Percentiles rank a stretch among this genome's conserved stretches.
Evolutionary conservation across 2,329 filamentous ascomycete species (phyloP).

Genomic region (Aspergillus latus): DNA sequence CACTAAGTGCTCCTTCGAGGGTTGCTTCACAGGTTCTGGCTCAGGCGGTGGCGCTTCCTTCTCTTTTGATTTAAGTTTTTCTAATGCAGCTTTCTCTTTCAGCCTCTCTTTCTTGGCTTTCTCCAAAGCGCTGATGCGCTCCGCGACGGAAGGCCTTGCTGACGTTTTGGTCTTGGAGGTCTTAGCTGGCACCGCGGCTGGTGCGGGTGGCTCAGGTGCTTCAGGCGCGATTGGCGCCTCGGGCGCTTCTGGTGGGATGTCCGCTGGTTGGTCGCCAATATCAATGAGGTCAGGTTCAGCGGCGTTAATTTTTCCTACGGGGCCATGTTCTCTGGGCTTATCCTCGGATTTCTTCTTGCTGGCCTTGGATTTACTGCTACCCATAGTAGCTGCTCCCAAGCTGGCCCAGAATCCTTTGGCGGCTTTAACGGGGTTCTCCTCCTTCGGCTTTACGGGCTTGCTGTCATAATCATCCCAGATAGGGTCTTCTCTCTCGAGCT

Average conservation of each 20-base stretch:
- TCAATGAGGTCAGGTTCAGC: conserved; percentile 34
- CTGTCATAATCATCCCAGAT: conserved; percentile 40
- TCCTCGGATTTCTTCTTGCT: conserved; percentile 50
- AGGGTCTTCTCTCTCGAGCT: conserved; percentile 35
- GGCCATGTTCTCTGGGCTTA: conserved; percentile 45
- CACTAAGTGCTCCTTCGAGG: conserved; percentile 17
- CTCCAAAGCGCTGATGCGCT: conserved; percentile 54
- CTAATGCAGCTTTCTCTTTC: conserved; percentile 33
- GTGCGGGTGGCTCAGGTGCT: conserved; percentile 37
- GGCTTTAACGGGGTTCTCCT: conserved; percentile 42
- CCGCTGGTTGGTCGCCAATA: conserved; percentile 33
- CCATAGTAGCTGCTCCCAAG: conserved; percentile 39
- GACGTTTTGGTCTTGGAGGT: conserved; percentile 43
- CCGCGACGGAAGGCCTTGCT: conserved; percentile 50
- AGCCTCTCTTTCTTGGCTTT: conserved; percentile 40
- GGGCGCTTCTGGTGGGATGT: conserved; percentile 15
- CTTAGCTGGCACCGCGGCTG: conserved; percentile 44
- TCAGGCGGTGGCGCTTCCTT: conserved; percentile 19
- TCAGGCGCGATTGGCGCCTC: conserved; percentile 34
- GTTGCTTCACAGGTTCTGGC: conserved; percentile 17
- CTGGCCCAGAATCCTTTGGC: conserved; percentile 47
- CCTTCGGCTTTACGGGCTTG: conserved; percentile 40
- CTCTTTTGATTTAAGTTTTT: conserved; percentile 23
- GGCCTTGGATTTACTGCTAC: conserved; percentile 35
- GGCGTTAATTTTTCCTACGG: conserved; percentile 22